Percentiles rank a stretch among this genome's conserved stretches.
These are phyloP conservation scores for Fagus crenata DNA, from an alignment of 306 rosid species.

Conservation along the genomic window DNA sequence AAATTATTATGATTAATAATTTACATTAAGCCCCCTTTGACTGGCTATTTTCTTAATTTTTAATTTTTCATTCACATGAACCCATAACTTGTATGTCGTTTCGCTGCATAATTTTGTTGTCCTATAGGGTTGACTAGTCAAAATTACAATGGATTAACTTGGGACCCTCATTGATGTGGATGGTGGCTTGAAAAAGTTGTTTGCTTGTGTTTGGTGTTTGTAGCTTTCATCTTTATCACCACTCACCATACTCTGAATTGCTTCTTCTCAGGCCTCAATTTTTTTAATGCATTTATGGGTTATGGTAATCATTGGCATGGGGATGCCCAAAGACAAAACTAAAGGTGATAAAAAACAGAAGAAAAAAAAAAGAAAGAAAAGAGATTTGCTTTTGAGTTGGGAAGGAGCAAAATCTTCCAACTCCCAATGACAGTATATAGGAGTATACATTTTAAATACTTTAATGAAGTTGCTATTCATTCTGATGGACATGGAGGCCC, in stretches of 20 bases:
- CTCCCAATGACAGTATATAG: neutral
- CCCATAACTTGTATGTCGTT: conserved; percentile 11
- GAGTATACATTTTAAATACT: neutral
- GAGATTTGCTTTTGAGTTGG: neutral
- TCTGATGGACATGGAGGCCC: no score
- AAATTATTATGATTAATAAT: conserved; percentile 21
- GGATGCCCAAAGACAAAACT: neutral
- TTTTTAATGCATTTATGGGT: neutral
- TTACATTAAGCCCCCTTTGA: conserved; percentile 2
- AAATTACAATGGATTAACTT: conserved; percentile 13
- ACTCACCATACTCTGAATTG: conserved; percentile 26
- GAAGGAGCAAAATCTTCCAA: neutral
- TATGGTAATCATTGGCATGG: neutral
- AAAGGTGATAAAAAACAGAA: neutral
- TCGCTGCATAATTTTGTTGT: conserved; percentile 5
- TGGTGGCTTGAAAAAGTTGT: conserved; percentile 31
- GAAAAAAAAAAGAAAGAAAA: neutral
- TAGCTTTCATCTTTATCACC: conserved; percentile 41
- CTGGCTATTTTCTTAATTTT: neutral
- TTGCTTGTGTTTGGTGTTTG: conserved; percentile 41
- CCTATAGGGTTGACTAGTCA: conserved; percentile 29
- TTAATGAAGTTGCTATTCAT: neutral
- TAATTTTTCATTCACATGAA: conserved; percentile 11
- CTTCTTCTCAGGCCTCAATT: neutral
- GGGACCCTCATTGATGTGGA: neutral